Evolutionary conservation across 2,329 filamentous ascomycete genomes (phyloP), one percentile per base, ranked within the genome.

Genomic region (Colletotrichum tropicicola): DNA sequence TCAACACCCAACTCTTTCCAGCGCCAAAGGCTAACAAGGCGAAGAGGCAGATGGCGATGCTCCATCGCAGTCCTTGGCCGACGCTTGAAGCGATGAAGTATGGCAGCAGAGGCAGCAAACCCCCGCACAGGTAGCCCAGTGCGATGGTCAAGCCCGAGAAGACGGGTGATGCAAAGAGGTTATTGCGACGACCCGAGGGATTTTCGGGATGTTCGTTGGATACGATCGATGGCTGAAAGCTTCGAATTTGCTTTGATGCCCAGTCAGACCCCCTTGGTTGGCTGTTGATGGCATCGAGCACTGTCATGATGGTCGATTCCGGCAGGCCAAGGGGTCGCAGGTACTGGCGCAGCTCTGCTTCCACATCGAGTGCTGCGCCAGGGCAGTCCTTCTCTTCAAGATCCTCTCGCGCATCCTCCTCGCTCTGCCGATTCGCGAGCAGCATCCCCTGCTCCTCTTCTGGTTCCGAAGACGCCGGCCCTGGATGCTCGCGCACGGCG

Each of bases 91-190:
- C 74, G 0, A 76, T 73, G 62, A 91, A 85, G 72, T 91, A 91
- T 0, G 89, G 89, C 23, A 88, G 74, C 10, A 91, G 76, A 0
- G 89, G 88, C n/a, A 41, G 25, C 43, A 23, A 12, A 12, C 89
- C 89, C 5, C 89, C 89, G 2, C 89, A 74, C 35, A 90, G 82
- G 69, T 91, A 91, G 0, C 88, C 87, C 2, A 86, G 69, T 0
- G 88, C 85, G 41, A 91, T 87, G 0, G 85, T 89, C 9, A 89
- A 68, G 2, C 87, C 89, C 0, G 83, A 86, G 10, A 83, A 72
- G 35, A 78, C 73, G 0, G 85, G 83, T 25, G 75, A 74, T 73
- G 54, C 75, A 71, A 5, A 15, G 4, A 32, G 13, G 13, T 7
- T 23, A 21, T 15, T 37, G 12, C 13, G 28, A 2, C 8, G 13